These are phyloP conservation scores for Candida lessepsii DNA, from an alignment of 805 yeast species.

Conservation along the genomic window DNA sequence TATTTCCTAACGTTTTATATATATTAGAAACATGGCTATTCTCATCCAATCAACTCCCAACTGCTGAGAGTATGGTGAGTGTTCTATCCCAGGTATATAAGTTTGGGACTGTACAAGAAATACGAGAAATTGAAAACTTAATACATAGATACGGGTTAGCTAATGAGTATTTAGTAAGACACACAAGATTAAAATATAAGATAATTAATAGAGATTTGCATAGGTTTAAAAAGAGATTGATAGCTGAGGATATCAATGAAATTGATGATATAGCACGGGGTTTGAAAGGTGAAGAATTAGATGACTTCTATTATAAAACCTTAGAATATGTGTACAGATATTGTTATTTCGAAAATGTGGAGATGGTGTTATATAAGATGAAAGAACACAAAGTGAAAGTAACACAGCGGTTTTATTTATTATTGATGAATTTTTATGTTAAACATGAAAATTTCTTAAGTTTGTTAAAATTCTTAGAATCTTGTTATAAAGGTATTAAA, in stretches of 20 bases:
- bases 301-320: constrained; percentile 27
- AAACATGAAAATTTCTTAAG: constrained; percentile 28
- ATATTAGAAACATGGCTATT: constrained; percentile 29
- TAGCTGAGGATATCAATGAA: constrained; percentile 22
- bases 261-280: constrained; percentile 16
- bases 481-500: constrained; percentile 8
- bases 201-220: constrained; percentile 27
- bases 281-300: constrained; percentile 6
- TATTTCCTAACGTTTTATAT: constrained; percentile 29
- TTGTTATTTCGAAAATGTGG: constrained; percentile 27
- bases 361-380: constrained; percentile 26
- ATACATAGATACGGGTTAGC: constrained; percentile 20
- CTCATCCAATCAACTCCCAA: constrained; percentile 21
- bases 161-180: constrained; percentile 24
- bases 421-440: constrained; percentile 27
- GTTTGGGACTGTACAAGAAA: constrained; percentile 30
- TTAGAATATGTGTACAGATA: constrained; percentile 29
- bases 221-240: constrained; percentile 24
- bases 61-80: constrained; percentile 25
- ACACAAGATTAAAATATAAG: constrained; percentile 22
- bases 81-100: constrained; percentile 29
- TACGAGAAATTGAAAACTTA: constrained; percentile 19
- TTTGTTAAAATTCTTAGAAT: constrained; percentile 24
- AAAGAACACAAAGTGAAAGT: constrained; percentile 22
- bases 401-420: constrained; percentile 20